These are phyloP conservation scores for Gossypium aridum DNA, from an alignment of 441 rosid species.

Conservation along the genomic window DNA sequence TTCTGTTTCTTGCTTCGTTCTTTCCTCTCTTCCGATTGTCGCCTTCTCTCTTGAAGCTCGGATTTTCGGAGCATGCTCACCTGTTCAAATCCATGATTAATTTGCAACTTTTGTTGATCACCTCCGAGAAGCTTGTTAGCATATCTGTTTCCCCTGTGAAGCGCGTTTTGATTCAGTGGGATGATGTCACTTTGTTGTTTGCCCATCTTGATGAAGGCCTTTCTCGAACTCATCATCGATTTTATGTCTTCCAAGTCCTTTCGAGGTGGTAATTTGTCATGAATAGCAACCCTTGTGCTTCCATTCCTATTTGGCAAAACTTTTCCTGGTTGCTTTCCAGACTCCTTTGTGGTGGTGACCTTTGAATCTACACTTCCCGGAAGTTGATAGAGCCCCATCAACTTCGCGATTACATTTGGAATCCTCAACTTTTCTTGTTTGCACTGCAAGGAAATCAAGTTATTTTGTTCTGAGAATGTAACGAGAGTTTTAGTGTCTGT, in stretches of 20 bases:
- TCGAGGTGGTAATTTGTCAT: constrained; percentile 23
- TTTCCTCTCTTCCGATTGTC: constrained; percentile 21
- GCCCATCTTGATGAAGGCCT: constrained; percentile 19
- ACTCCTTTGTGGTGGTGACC: constrained; percentile 15
- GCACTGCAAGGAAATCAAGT: constrained; percentile 23
- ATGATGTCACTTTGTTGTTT: constrained; percentile 20
- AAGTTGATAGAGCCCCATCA: constrained; percentile 76
- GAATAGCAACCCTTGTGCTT: constrained; percentile 24
- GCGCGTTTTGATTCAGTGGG: constrained; percentile 17
- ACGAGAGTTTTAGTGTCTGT: constrained; percentile 9
- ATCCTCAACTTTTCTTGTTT: constrained; percentile 64
- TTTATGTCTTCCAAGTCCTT: constrained; percentile 29
- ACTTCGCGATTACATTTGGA: constrained; percentile 79
- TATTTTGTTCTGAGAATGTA: constrained; percentile 30
- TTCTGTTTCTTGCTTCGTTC: constrained; percentile 31
- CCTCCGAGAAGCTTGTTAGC: constrained; percentile 20
- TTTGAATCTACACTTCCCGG: constrained; percentile 45
- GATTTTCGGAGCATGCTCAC: constrained; percentile 14
- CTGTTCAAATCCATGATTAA: constrained; percentile 22
- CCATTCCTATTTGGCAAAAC: constrained; percentile 12
- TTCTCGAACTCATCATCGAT: constrained; percentile 19
- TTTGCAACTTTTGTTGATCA: constrained; percentile 25
- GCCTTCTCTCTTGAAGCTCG: constrained; percentile 26
- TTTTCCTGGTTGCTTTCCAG: constrained; percentile 32
- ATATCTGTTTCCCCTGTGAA: constrained; percentile 30